A percentile compares a stretch with the other conserved stretches of the same genome.
Evolutionary conservation across 2,329 filamentous ascomycete species (phyloP).

Genomic region (Xylariales sp.): DNA sequence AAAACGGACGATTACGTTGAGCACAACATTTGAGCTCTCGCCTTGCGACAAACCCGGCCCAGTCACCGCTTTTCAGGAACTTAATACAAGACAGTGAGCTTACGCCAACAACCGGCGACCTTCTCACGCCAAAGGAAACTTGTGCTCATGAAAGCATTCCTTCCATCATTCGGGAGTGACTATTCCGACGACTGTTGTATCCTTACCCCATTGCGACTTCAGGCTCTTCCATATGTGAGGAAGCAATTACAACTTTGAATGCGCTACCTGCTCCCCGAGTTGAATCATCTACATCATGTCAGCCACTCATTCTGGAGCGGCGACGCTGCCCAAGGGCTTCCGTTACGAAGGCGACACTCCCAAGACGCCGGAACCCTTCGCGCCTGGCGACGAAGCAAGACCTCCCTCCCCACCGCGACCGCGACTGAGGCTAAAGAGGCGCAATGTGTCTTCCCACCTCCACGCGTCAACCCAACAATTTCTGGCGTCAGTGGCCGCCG

Average conservation of each 20-base stretch:
- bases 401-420: conserved; percentile 46
- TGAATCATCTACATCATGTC: too few species aligned
- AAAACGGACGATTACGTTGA: too few species aligned
- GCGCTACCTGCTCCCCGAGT: too few species aligned
- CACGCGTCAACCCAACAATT: conserved; percentile 60
- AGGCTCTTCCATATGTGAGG: too few species aligned
- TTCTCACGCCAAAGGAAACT: too few species aligned
- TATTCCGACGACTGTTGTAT: too few species aligned
- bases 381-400: conserved; percentile 29
- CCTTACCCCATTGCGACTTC: too few species aligned
- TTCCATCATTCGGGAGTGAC: too few species aligned
- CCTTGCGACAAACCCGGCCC: not conserved
- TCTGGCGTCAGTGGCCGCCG: conserved; percentile 61
- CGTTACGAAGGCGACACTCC: conserved; percentile 33
- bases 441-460: conserved; percentile 44
- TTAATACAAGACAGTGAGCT: not conserved
- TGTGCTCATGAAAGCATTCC: too few species aligned
- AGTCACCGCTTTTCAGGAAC: not conserved
- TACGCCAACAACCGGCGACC: too few species aligned
- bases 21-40: too few species aligned
- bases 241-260: not conserved
- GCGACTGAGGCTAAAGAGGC: conserved; percentile 51
- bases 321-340: conserved; percentile 40
- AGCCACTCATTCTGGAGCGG: conserved; percentile 39
- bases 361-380: conserved; percentile 49